Percentiles rank a stretch among this genome's conserved stretches.
Evolutionary conservation across 2,329 filamentous ascomycete genomes (phyloP).

Genomic region (Cadophora luteo-olivacea): DNA sequence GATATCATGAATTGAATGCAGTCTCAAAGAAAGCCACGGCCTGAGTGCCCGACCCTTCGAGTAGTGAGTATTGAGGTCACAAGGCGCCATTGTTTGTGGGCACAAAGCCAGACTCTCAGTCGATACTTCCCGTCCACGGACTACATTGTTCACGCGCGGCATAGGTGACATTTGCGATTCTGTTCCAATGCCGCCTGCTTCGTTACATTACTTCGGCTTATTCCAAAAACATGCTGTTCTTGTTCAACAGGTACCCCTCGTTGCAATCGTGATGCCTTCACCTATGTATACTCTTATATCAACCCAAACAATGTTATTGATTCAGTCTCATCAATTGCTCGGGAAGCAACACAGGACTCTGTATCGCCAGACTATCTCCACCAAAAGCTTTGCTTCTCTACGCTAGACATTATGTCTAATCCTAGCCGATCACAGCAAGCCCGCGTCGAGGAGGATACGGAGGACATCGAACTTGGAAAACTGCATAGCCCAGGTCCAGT

Average conservation of each 20-base stretch:
- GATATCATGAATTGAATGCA: constrained; percentile 36
- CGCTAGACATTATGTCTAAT: background rate
- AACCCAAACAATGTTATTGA: background rate
- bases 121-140: background rate
- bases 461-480: background rate
- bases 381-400: background rate
- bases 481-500: background rate
- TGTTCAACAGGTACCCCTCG: background rate
- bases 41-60: too few species aligned
- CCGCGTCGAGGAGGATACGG: background rate
- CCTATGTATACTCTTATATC: background rate
- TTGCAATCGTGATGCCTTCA: background rate
- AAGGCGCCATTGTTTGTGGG: background rate
- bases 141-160: background rate
- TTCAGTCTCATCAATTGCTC: background rate
- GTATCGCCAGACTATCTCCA: background rate
- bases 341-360: background rate
- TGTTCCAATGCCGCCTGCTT: background rate
- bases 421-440: background rate
- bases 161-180: background rate
- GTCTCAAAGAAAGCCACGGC: background rate
- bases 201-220: background rate
- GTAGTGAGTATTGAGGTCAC: background rate
- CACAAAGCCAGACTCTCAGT: background rate
- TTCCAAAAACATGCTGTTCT: background rate